Evolutionary conservation across 352 stramenopile genomes (phyloP).

Genomic region (Phytophthora meadii): DNA sequence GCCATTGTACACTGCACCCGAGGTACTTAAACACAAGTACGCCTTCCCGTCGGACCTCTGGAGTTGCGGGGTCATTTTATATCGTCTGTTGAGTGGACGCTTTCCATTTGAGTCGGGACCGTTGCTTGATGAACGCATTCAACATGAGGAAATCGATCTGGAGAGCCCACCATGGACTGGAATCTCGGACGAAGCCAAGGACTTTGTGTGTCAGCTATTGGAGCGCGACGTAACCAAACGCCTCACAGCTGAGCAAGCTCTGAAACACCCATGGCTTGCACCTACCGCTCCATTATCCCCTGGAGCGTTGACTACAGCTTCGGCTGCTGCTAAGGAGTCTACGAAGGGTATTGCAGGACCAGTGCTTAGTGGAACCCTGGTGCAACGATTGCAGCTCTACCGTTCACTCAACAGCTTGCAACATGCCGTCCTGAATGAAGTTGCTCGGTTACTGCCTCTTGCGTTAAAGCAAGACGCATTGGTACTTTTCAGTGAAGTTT

Average conservation of each 20-base stretch:
- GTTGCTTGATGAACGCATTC: constrained; percentile 72
- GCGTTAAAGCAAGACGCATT: constrained; percentile 64
- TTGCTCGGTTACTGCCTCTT: constrained; percentile 58
- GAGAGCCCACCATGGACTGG: constrained; percentile 52
- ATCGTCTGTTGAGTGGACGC: constrained; percentile 62
- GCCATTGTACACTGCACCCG: constrained; percentile 76
- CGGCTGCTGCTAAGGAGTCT: constrained; percentile 29
- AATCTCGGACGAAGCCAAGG: constrained; percentile 66
- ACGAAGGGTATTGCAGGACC: constrained; percentile 34
- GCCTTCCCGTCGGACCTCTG: constrained; percentile 78
- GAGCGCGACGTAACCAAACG: constrained; percentile 51
- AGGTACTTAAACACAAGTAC: constrained; percentile 70
- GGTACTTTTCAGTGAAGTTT: constrained; percentile 76
- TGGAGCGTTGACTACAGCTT: constrained; percentile 29
- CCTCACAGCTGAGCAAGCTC: constrained; percentile 62
- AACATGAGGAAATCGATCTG: constrained; percentile 64
- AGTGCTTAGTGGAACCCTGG: constrained; percentile 65
- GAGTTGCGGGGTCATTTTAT: constrained; percentile 84
- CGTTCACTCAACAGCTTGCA: constrained; percentile 77
- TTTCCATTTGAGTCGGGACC: constrained; percentile 71
- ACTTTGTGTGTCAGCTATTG: constrained; percentile 57
- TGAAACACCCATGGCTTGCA: constrained; percentile 73
- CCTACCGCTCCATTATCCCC: constrained; percentile 27
- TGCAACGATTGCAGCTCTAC: constrained; percentile 80
- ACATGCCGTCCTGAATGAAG: constrained; percentile 66